Base-by-base conservation (phyloP, 75 land plant genomes). In the Selaginella tamariscina region DNA sequence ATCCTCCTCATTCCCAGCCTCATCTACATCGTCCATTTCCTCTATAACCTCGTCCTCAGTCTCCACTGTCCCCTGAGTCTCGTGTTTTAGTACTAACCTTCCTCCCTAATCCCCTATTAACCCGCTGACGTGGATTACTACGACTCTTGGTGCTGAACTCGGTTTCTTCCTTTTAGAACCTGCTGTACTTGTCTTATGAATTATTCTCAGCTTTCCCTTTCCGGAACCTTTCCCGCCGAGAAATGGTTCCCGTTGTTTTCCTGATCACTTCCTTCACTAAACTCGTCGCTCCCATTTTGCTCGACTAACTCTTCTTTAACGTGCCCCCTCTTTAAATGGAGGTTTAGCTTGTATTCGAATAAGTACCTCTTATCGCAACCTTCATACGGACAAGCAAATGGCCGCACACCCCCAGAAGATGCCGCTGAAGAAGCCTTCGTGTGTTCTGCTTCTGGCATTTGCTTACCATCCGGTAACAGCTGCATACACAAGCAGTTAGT, bases 331-430 rank as follows among this genome's bases (percentile, higher is more conserved):
- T 77, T 86, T 20, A 95, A 66, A 71, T 95, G 99, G 54, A 95
- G 89, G 71, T 95, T 95, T 22, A 95, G 79, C 71, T 95, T 95
- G 75, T 95, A 95, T 55, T 87, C 91, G 31, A 90, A 96, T 30
- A 95, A 89, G 79, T 95, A 95, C 21, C 89, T 70, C 74, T 95
- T 95, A 2, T 77, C 84, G 74, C 99, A 95, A 27, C 97, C 97
- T 56, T 80, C 81, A 64, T 85, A 84, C 27, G 91, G 99, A 67
- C 99, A 95, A 15, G 81, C 86, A 73, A 80, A 91, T 33, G 99
- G 99, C 1, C 92, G 83, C 0, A 85, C 88, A 1, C 75, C 66
- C 11, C 49, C 49, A 15, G 49, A 5, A 5, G 49, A 5, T 57
- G 84, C 73, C 29, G 72, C 71, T 2, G 79, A 56, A 32, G 83